Evolutionary conservation across 441 rosid genomes (phyloP), one percentile per base, ranked within the genome.

Genomic region (Eutrema salsugineum): DNA sequence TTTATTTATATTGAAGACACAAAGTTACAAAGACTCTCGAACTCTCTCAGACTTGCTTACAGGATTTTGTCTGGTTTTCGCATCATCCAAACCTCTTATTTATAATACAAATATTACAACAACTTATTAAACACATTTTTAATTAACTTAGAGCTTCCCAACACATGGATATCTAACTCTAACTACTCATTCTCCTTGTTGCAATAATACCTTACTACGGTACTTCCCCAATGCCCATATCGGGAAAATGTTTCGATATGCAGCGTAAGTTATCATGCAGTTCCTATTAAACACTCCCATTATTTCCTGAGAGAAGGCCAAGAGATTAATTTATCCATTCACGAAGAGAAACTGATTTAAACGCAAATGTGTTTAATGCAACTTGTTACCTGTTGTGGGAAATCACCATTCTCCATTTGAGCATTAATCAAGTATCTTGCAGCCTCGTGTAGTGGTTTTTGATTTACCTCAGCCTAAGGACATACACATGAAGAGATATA

Each of bases 301-400:
- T 58, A 78, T 78, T 65, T 78, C 81, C 81, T 78, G 60, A 65
- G 36, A 60, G 22, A 49, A 15, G 28, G 53, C 6, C 16, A 40
- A 32, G 7, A 35, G 66, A 15, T 36, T 36, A 5, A 20, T 19
- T 2, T 35, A 49, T 19, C 53, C 8, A 6, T 40, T 62, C 17
- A 55, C 16, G 1, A 53, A 44, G 70, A 46, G 12, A 68, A 63
- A 59, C 38, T n/a, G n/a, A n/a, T 70, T 39, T 5, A 39, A 50
- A 57, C 11, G 70, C 50, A 50, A 22, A 65, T 33, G 67, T 43
- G 43, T 50, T 42, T 63, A 22, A 30, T 48, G 10, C 8, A 71
- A 65, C 61, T 70, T 30, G 35, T 79, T 75, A 87, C 91, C 85
- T 87, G 83, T 63, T 87, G 91, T 17, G 93, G 89, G 63, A 84